Conservation (phyloP, 2,329 filamentous ascomycete species). For the Pseudogymnoascus sp. region DNA sequence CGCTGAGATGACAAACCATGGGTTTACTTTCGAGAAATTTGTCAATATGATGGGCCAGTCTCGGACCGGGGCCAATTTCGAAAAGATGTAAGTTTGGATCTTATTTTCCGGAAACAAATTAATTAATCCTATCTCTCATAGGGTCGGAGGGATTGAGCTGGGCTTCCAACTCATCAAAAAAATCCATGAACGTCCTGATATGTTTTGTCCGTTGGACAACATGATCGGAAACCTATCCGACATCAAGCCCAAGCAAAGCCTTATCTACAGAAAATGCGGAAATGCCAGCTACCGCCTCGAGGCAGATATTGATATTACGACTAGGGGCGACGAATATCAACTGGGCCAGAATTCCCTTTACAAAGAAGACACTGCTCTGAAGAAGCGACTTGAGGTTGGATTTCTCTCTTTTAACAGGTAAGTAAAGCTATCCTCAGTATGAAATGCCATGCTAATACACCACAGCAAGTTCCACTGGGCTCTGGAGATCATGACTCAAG, state of each 20-base stretch:
- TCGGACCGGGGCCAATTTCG: slow-evolving; percentile 20
- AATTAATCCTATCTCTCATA: background rate
- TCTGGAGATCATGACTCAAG: slow-evolving; percentile 27
- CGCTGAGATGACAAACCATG: slow-evolving; percentile 15
- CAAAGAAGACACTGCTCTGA: background rate
- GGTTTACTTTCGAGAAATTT: slow-evolving; percentile 21
- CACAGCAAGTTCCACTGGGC: slow-evolving; percentile 25
- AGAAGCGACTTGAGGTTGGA: slow-evolving; percentile 7
- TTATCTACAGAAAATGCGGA: slow-evolving; percentile 2
- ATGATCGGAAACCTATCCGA: background rate
- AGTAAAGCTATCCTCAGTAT: background rate
- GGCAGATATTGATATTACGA: slow-evolving; percentile 11
- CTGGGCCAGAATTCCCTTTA: slow-evolving; percentile 5
- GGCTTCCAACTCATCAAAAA: background rate
- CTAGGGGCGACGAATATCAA: slow-evolving; percentile 5
- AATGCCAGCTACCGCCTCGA: slow-evolving; percentile 5
- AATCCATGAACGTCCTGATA: background rate
- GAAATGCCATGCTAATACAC: background rate
- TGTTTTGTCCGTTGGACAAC: slow-evolving; percentile 9
- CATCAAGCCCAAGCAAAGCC: slow-evolving; percentile 10
- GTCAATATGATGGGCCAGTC: slow-evolving; percentile 22
- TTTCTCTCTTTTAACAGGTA: slow-evolving; percentile 7
- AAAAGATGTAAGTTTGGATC: slow-evolving; percentile 24
- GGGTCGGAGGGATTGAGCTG: background rate
- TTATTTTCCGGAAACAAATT: background rate